phyloP scores from a whole-genome alignment of 1,139 yeast genomes.

The Hansenula lynferdii region DNA sequence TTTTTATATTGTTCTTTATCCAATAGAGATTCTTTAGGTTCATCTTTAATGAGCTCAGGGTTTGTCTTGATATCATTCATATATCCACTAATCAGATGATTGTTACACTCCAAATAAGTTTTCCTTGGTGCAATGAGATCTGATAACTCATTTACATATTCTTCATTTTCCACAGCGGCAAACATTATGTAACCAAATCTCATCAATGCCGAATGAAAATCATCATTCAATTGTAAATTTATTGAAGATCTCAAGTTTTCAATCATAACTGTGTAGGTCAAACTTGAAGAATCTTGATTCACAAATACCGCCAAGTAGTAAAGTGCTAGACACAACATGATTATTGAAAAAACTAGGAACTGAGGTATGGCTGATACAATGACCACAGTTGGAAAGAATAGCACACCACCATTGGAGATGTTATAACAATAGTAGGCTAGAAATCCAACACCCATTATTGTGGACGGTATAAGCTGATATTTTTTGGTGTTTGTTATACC shows the following conservation, averaged over 20 bases:
- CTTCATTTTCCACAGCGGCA: conserved; percentile 60
- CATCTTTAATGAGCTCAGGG: conserved; percentile 16
- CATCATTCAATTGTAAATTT: conserved; percentile 44
- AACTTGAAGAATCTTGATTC: conserved; percentile 48
- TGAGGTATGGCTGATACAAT: conserved; percentile 59
- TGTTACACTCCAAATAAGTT: conserved; percentile 54
- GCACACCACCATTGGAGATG: conserved; percentile 33
- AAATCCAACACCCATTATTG: conserved; percentile 48
- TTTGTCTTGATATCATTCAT: conserved; percentile 19
- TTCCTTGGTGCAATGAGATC: conserved; percentile 40
- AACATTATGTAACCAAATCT: conserved; percentile 60
- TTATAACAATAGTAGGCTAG: conserved; percentile 40
- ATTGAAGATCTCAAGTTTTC: conserved; percentile 34
- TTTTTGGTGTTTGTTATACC: conserved; percentile 47
- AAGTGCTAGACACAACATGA: conserved; percentile 44
- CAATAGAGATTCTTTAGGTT: conserved; percentile 1
- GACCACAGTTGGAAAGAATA: conserved; percentile 52
- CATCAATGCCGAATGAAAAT: conserved; percentile 58
- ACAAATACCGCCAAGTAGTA: conserved; percentile 50
- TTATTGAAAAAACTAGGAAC: conserved; percentile 42
- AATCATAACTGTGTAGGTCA: conserved; percentile 45
- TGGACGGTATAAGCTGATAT: conserved; percentile 58
- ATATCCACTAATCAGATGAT: conserved; percentile 25
- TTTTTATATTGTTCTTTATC: conserved; percentile 9
- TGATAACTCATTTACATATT: conserved; percentile 58